Conservation (phyloP, 148 eudicot species). For the Fagopyrum homotropicum region DNA sequence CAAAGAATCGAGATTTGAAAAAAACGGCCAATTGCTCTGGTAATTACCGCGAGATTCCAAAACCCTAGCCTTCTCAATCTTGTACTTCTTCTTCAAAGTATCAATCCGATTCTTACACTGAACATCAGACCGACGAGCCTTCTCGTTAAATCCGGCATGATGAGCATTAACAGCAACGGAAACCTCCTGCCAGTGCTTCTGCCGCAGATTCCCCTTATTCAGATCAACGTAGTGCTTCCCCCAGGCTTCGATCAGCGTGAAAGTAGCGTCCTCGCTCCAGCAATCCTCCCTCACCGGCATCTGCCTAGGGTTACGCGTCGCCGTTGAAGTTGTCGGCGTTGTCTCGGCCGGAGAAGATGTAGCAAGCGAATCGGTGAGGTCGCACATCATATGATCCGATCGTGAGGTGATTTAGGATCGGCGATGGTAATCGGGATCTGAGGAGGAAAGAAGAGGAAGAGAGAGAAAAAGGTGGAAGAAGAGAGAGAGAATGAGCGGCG, state of each 20-base stretch:
- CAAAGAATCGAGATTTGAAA: conserved; percentile 43
- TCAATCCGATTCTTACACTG: conserved; percentile 91
- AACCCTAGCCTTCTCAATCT: conserved; percentile 47
- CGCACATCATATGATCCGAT: conserved; percentile 28
- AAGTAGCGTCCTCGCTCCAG: conserved; percentile 66
- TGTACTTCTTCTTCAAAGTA: conserved; percentile 74
- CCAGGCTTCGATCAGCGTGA: conserved; percentile 66
- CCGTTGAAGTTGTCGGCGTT: too few species aligned
- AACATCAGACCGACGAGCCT: conserved; percentile 41
- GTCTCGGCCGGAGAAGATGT: conserved; percentile 17
- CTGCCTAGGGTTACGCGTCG: conserved; percentile 11
- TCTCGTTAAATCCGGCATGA: conserved; percentile 33
- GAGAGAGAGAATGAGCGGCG: not conserved
- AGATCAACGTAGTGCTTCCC: conserved; percentile 42
- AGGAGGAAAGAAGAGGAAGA: conserved; percentile 2
- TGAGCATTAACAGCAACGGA: conserved; percentile 63
- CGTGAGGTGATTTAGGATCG: not conserved
- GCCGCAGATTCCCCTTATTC: conserved; percentile 67
- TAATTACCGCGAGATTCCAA: conserved; percentile 28
- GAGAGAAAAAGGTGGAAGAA: not conserved
- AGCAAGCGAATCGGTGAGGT: conserved; percentile 25
- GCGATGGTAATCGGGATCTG: not conserved
- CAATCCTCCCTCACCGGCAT: conserved; percentile 51
- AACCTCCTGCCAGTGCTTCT: conserved; percentile 58
- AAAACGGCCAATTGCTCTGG: conserved; percentile 62